Base-by-base conservation (phyloP, 768 basidiomycete genomes). In the Zangia roseola region DNA sequence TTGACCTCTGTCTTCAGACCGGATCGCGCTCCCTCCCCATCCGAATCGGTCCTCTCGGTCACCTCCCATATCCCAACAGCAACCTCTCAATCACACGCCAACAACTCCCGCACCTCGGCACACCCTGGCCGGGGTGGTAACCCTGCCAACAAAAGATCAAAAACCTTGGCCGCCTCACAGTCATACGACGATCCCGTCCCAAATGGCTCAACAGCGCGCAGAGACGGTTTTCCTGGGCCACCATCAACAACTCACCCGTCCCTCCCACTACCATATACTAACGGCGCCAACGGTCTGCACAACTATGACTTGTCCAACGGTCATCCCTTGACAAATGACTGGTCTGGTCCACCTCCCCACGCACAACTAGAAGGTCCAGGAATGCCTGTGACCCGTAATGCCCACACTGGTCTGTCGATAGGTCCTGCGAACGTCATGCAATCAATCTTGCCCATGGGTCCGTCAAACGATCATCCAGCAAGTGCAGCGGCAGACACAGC, bases 291-390 rank as follows among this genome's bases (percentile, higher is more conserved):
- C 55, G 68, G 68, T 49, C 57, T 65, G 14, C 73, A 66, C 51
- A 63, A 62, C 19, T 80, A 75, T 49, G 78, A 78, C 36, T 63
- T 72, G 9, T 31, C 68, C 31, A 60, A 69, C 10, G 54, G 71
- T 24, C 64, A 63, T 49, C 55, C 72, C 12, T 68, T 75, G 23
- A 43, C 61, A 10, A 65, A 50, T 40, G 80, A 81, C 51, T 83
- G 81, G 81, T 69, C 67, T 35, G 72, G 74, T 17, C 75, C 77
- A 10, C 73, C 47, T 52, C 71, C 78, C 6, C 80, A 68, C 26
- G 73, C 79, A 21, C 81, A 81, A 50, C 72, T 89, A 24, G 86
- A 88, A 57, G 88, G 88, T 4, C 88, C 88, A 10, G 88, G 88
- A 1, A 85, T 90, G 82, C 86, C 88, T 12, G 78, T 86, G 6